A percentile compares a stretch with the other conserved stretches of the same genome.
Conservation (phyloP, 2,329 filamentous ascomycete genomes). For the Pyrenochaeta sp. region DNA sequence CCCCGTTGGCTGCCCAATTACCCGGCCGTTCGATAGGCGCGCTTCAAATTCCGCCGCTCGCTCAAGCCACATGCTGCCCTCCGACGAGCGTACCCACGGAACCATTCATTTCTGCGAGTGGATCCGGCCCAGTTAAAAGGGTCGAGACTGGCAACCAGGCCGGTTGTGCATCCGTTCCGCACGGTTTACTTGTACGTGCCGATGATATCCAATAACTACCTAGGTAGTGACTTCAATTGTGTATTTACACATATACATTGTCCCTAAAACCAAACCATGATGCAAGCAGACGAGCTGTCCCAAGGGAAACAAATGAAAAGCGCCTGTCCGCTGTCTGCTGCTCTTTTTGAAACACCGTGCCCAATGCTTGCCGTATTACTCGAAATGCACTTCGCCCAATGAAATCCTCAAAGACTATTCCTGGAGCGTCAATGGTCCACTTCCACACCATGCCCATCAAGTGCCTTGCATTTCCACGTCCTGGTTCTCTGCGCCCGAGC, state of each 20-base stretch:
- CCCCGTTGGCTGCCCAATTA: too few relatives aligned
- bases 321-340: constrained; percentile 11
- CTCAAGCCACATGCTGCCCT: constrained; percentile 19
- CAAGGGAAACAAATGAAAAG: constrained; percentile 14
- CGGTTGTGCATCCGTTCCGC: too few relatives aligned
- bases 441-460: constrained; percentile 11
- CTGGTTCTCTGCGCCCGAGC: constrained; percentile 24
- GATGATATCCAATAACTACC: too few relatives aligned
- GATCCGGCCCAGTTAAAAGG: constrained; percentile 1
- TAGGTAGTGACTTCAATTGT: constrained; percentile 1
- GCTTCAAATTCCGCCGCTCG: constrained; percentile 12
- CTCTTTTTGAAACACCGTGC: constrained; percentile 34
- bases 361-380: constrained; percentile 25
- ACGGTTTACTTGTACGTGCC: too few relatives aligned
- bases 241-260: constrained; percentile 1
- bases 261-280: not conserved
- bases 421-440: constrained; percentile 7
- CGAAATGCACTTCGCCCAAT: constrained; percentile 25
- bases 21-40: not conserved
- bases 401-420: constrained; percentile 15
- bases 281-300: not conserved
- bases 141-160: constrained; percentile 13
- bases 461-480: constrained; percentile 45
- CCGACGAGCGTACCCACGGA: constrained; percentile 8
- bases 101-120: not conserved